A percentile compares a stretch with the other conserved stretches of the same genome.
Conservation (phyloP, 2,329 filamentous ascomycete genomes). For the Aspergillus tubingensis region DNA sequence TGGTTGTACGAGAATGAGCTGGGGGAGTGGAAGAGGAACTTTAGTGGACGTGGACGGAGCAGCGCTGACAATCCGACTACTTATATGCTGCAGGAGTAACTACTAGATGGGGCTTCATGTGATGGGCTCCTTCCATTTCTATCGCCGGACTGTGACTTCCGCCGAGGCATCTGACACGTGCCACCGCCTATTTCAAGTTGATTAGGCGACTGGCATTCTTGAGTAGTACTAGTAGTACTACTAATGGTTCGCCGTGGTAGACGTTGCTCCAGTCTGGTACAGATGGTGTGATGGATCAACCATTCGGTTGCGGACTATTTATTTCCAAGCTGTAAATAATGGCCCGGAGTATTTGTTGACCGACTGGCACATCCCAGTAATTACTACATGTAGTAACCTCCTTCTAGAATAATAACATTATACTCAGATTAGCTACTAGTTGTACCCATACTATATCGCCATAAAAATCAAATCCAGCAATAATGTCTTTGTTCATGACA, state of each 20-base stretch:
- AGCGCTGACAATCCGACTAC: too few relatives aligned
- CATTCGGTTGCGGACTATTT: neutral
- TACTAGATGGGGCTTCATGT: neutral
- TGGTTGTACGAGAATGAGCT: neutral
- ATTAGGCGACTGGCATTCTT: too few relatives aligned
- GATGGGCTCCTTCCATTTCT: neutral
- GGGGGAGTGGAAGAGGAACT: neutral
- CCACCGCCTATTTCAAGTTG: neutral
- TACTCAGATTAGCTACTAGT: neutral
- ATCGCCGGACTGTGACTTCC: neutral
- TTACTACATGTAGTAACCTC: neutral
- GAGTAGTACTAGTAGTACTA: too few relatives aligned
- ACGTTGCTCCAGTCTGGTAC: too few relatives aligned
- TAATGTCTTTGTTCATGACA: too few relatives aligned
- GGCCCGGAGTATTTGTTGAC: neutral
- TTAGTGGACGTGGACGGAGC: neutral
- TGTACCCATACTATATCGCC: too few relatives aligned
- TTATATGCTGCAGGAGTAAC: neutral
- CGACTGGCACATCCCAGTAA: neutral
- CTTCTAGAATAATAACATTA: neutral
- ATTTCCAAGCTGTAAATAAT: neutral
- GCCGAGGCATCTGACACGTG: constrained; percentile 1
- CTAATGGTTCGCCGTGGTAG: too few relatives aligned
- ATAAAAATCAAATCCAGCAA: too few relatives aligned
- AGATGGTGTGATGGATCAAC: neutral